Evolutionary conservation across 1,284 basidiomycete genomes (phyloP).

Genomic region (Fomitopsis schrenkii): DNA sequence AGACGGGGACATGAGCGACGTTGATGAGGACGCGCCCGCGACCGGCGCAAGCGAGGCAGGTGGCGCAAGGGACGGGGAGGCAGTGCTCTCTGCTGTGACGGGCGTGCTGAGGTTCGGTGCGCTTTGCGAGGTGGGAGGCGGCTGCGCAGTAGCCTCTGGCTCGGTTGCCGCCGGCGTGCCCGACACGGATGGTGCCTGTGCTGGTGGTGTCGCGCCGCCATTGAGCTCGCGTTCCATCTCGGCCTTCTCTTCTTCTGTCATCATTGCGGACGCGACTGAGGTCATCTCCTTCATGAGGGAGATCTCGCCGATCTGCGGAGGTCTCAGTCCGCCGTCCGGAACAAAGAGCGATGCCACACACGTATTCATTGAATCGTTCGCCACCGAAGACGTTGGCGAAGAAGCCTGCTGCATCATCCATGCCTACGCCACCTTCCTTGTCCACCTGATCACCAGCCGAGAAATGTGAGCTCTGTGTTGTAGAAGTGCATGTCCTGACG

Average conservation of each 20-base stretch:
- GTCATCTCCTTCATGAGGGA: constrained; percentile 92
- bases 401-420: constrained; percentile 88
- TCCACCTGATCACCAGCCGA: constrained; percentile 44
- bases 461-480: too few species aligned
- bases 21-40: constrained; percentile 6
- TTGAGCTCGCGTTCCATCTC: constrained; percentile 78
- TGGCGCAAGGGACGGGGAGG: constrained; percentile 11
- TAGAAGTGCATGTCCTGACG: constrained; percentile 12
- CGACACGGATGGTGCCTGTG: constrained; percentile 5
- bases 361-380: constrained; percentile 82
- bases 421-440: constrained; percentile 62
- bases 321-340: neutral
- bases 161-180: constrained; percentile 15
- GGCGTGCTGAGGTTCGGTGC: neutral
- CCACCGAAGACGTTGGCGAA: constrained; percentile 93
- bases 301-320: constrained; percentile 84
- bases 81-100: neutral
- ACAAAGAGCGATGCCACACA: constrained; percentile 36
- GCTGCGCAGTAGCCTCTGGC: neutral
- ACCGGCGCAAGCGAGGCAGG: constrained; percentile 9
- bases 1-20: constrained; percentile 5
- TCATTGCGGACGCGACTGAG: constrained; percentile 71
- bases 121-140: neutral
- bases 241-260: constrained; percentile 89
- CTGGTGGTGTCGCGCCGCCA: constrained; percentile 23